phyloP scores from a whole-genome alignment of 352 stramenopile genomes.

The Salisapilia sapeloensis region DNA sequence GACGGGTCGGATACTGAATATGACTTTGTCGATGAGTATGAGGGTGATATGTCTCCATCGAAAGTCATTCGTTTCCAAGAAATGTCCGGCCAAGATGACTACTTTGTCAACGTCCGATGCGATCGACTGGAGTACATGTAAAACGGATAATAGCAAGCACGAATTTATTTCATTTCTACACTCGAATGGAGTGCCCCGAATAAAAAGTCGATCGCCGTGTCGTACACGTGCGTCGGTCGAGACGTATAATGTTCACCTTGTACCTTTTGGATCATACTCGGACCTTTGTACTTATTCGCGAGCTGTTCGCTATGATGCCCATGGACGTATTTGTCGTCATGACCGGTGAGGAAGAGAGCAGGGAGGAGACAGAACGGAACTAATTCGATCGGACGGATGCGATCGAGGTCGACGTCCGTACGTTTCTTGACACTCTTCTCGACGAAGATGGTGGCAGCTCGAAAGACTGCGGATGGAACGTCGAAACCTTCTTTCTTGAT shows the following conservation, averaged over 20 bases:
- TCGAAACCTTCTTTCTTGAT: slow-evolving; percentile 61
- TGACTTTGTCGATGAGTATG: slow-evolving; percentile 67
- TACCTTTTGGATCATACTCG: slow-evolving; percentile 25
- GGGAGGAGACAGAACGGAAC: slow-evolving; percentile 49
- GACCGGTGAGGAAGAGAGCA: slow-evolving; percentile 47
- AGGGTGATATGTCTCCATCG: slow-evolving; percentile 22
- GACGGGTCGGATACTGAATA: slow-evolving; percentile 37
- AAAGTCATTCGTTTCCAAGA: slow-evolving; percentile 46
- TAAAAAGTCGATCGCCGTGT: slow-evolving; percentile 46
- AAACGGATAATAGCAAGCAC: no score
- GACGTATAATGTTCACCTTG: slow-evolving; percentile 47
- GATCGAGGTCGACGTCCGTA: slow-evolving; percentile 47
- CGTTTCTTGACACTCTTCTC: slow-evolving; percentile 64
- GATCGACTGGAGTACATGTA: no score
- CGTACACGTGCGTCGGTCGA: slow-evolving; percentile 24
- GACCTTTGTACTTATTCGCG: slow-evolving; percentile 33
- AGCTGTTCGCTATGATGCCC: slow-evolving; percentile 52
- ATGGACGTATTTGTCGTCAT: slow-evolving; percentile 46
- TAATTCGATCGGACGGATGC: slow-evolving; percentile 53
- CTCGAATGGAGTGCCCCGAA: slow-evolving; percentile 21
- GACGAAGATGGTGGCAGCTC: slow-evolving; percentile 41
- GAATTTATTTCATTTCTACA: slow-evolving; percentile 6
- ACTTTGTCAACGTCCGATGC: slow-evolving; percentile 60
- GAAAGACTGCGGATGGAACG: slow-evolving; percentile 49
- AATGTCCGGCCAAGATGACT: slow-evolving; percentile 39